phyloP scores from a whole-genome alignment of 148 eudicot species.

The Amaranthus palmeri region DNA sequence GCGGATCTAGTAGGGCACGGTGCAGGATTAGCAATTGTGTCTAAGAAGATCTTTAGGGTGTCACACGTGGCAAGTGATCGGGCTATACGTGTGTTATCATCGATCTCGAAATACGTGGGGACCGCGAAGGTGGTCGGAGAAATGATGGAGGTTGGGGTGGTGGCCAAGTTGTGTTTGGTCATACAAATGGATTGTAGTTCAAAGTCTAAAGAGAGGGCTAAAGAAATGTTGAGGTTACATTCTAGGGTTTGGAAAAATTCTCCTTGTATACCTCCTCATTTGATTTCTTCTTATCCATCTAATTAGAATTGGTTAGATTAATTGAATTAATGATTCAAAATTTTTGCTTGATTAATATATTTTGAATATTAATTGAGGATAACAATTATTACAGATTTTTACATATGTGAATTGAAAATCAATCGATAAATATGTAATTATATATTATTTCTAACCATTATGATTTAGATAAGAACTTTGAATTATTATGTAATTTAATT shows the following conservation, averaged over 20 bases:
- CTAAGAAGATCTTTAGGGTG: constrained; percentile 80
- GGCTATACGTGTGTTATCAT: constrained; percentile 48
- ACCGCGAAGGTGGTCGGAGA: constrained; percentile 55
- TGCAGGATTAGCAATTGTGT: constrained; percentile 64
- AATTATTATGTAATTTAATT: too few relatives aligned
- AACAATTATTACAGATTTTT: too few relatives aligned
- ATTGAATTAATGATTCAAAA: too few relatives aligned
- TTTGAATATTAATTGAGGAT: too few relatives aligned
- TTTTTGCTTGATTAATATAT: too few relatives aligned
- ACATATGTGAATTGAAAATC: too few relatives aligned
- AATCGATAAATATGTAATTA: too few relatives aligned
- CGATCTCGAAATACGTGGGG: constrained; percentile 44
- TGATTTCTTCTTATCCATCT: constrained; percentile 44
- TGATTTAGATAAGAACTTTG: too few relatives aligned
- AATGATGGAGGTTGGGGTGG: constrained; percentile 88
- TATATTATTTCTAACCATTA: too few relatives aligned
- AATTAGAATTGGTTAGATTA: constrained; percentile 1
- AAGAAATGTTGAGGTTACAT: constrained; percentile 58
- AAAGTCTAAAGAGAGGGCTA: constrained; percentile 63
- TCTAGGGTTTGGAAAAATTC: constrained; percentile 83
- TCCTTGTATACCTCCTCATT: constrained; percentile 61
- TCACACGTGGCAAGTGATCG: constrained; percentile 61
- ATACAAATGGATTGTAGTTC: constrained; percentile 50
- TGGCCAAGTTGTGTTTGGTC: constrained; percentile 72
- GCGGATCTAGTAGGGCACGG: constrained; percentile 58